Base-by-base conservation (phyloP, 1,139 yeast species). In the Blastobotrys aristatus region DNA sequence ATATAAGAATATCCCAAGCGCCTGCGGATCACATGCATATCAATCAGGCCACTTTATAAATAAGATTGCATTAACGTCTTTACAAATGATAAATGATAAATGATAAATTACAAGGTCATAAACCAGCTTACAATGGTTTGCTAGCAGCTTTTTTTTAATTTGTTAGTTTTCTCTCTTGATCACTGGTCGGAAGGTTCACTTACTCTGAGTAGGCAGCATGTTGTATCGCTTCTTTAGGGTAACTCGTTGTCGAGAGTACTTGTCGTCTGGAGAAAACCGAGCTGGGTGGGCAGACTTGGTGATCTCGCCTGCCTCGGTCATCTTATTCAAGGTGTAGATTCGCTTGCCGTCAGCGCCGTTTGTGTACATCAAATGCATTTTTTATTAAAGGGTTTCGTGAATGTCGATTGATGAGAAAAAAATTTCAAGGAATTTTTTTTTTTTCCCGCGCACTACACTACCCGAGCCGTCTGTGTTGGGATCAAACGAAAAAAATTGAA, bases 271-370 rank as follows among this genome's bases (percentile, higher is more conserved):
- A 43, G 98, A 92, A 70, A 92, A 92, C 71, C 99, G 82, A 49
- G 99, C 98, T 54, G 99, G 99, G 70, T 94, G 99, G 30, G 98
- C 98, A 57, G 96, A 86, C 74, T 89, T 88, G 68, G 99, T 94
- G 75, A 92, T 89, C 70, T 89, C 96, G 55, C 97, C 97, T 10
- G 75, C 72, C 54, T 77, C 89, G 46, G 95, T 82, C 60, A 67
- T 57, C 75, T 94, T 94, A 71, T 86, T 75, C 60, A 94, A 77
- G 48, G 99, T 94, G 78, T 94, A 94, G 62, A 86, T 71, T 71
- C 99, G 86, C 78, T 90, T 89, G 62, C 98, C 98, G 60, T 89
- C 96, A 56, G 80, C 79, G 64, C 90, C 95, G 66, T 84, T 72
- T 53, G 97, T 88, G 89, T 86, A 94, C 99, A 94, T 94, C 71